These are phyloP conservation scores for Monosporascus sp. DNA, from an alignment of 2,329 filamentous ascomycete species.

Conservation along the genomic window DNA sequence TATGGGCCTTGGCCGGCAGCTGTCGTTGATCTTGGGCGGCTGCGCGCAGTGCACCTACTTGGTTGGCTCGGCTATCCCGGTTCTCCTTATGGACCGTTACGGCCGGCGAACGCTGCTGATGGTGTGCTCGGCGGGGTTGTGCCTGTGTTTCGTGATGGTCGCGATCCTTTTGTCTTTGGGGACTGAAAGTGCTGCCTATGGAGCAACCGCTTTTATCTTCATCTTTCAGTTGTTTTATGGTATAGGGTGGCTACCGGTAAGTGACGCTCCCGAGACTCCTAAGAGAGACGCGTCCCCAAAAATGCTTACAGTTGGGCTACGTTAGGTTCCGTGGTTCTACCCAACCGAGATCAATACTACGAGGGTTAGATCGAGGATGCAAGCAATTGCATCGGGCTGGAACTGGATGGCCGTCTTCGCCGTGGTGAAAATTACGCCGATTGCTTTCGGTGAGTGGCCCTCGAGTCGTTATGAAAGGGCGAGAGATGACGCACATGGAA, in stretches of 20 bases:
- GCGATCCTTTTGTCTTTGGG: conserved; percentile 32
- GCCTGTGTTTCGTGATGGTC: conserved; percentile 37
- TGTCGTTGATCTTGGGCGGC: conserved; percentile 49
- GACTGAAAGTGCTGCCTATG: conserved; percentile 28
- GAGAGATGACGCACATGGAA: neutral
- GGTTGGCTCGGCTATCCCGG: conserved; percentile 33
- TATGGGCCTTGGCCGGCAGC: conserved; percentile 36
- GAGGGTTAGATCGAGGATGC: conserved; percentile 32
- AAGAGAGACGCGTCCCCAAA: too few species aligned
- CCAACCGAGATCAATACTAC: conserved; percentile 36
- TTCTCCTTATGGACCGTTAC: conserved; percentile 35
- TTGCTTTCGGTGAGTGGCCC: conserved; percentile 10
- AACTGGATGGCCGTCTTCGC: conserved; percentile 19
- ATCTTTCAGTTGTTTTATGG: conserved; percentile 40
- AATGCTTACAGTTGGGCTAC: neutral
- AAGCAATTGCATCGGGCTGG: conserved; percentile 31
- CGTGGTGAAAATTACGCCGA: conserved; percentile 16
- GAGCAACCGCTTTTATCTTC: conserved; percentile 38
- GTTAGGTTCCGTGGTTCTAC: conserved; percentile 34
- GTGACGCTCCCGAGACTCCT: neutral
- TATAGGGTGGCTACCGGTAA: conserved; percentile 33
- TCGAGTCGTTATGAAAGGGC: neutral
- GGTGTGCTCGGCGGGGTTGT: conserved; percentile 33
- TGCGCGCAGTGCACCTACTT: conserved; percentile 34
- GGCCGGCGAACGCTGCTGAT: conserved; percentile 36